Conservation (phyloP, 2,329 filamentous ascomycete species). For the Alternaria ethzedia region DNA sequence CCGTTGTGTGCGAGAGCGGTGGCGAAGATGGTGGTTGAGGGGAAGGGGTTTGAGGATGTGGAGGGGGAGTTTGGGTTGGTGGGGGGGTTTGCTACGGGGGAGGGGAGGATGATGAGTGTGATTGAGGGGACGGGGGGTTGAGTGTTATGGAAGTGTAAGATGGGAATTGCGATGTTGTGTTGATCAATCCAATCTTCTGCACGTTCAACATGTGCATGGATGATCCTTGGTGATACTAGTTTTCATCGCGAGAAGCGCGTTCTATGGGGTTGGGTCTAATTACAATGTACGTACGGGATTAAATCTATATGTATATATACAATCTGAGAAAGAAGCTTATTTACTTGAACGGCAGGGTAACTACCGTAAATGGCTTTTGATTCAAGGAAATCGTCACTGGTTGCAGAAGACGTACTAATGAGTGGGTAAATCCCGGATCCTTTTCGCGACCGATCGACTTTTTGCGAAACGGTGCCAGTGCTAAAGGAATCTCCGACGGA, state of each 20-base stretch:
- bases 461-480: slow-evolving; percentile 13
- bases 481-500: slow-evolving; percentile 39
- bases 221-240: not conserved
- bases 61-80: not conserved
- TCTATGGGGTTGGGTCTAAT: not conserved
- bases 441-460: slow-evolving; percentile 16
- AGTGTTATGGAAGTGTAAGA: not conserved
- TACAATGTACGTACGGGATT: not conserved
- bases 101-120: not conserved
- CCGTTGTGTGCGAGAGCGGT: not conserved
- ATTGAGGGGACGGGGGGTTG: too few species aligned
- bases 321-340: not conserved
- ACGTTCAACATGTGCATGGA: not conserved
- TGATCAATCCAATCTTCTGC: not conserved
- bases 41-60: not conserved
- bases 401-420: slow-evolving; percentile 19
- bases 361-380: not conserved
- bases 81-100: not conserved
- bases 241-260: slow-evolving; percentile 5
- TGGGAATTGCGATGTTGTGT: too few species aligned
- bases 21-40: not conserved
- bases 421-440: slow-evolving; percentile 50
- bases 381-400: not conserved
- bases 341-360: not conserved
- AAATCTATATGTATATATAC: not conserved